A percentile compares a stretch with the other conserved stretches of the same genome.
Conservation (phyloP, 1,284 basidiomycete species). For the Tilletia horrida region DNA sequence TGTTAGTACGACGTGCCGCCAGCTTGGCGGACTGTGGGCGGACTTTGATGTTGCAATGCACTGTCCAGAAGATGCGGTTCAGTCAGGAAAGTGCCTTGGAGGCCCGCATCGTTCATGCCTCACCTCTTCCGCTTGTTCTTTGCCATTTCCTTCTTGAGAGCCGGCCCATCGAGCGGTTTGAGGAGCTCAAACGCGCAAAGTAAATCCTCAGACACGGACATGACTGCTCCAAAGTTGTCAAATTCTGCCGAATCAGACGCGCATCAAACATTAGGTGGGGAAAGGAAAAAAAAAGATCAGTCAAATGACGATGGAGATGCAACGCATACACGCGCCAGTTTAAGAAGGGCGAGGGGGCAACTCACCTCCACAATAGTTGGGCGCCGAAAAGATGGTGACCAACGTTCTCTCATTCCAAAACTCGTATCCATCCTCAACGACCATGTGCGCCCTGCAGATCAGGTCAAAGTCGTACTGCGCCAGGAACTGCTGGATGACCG, state of each 20-base stretch:
- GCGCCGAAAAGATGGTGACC: conserved; percentile 95
- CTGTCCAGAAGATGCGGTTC: not conserved
- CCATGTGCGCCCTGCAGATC: conserved; percentile 99
- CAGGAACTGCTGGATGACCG: conserved; percentile 92
- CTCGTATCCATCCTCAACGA: conserved; percentile 94
- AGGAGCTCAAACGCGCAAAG: conserved; percentile 96
- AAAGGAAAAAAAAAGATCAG: conserved; percentile 21
- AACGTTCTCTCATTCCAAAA: conserved; percentile 99
- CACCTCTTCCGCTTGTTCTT: conserved; percentile 90
- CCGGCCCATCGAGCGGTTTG: conserved; percentile 90
- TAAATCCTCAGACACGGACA: conserved; percentile 91
- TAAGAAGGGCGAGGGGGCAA: conserved; percentile 26
- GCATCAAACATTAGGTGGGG: not conserved
- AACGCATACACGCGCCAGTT: conserved; percentile 22
- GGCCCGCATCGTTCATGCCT: not conserved
- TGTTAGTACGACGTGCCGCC: conserved; percentile 10
- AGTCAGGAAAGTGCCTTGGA: not conserved
- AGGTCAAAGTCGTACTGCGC: conserved; percentile 87
- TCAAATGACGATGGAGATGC: conserved; percentile 16
- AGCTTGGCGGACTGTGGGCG: not conserved
- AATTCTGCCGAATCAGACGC: conserved; percentile 64
- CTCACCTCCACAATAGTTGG: conserved; percentile 90
- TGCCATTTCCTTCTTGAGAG: conserved; percentile 96
- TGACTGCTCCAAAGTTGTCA: conserved; percentile 81
- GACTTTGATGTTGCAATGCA: conserved; percentile 9